Conservation (phyloP, 441 rosid genomes). For the Oxalis stricta region DNA sequence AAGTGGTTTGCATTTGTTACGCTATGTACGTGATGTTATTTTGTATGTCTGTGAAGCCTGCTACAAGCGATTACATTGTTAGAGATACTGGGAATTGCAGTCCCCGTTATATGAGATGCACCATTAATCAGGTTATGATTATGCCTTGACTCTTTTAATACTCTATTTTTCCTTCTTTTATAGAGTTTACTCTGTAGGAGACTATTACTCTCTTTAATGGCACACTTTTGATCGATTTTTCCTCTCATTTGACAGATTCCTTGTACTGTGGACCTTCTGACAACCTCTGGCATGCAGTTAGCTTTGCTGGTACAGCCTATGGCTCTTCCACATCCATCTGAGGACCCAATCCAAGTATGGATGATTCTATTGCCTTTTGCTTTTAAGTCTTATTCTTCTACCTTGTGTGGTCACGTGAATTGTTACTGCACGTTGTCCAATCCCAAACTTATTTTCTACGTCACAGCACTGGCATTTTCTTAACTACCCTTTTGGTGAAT, state of each 20-base stretch:
- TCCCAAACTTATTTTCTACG: neutral
- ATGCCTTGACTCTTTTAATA: neutral
- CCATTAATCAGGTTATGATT: slow-evolving; percentile 54
- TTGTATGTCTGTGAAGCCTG: slow-evolving; percentile 30
- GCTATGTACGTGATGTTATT: neutral
- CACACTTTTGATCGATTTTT: slow-evolving; percentile 2
- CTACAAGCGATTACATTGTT: slow-evolving; percentile 54
- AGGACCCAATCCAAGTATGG: slow-evolving; percentile 66
- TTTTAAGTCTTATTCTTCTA: neutral
- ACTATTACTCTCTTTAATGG: too few relatives aligned
- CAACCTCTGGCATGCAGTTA: slow-evolving; percentile 69
- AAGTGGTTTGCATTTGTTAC: slow-evolving; percentile 3
- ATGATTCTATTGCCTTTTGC: too few relatives aligned
- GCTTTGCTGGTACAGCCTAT: slow-evolving; percentile 64
- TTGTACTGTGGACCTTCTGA: slow-evolving; percentile 64
- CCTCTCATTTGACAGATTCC: slow-evolving; percentile 41
- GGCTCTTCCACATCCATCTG: slow-evolving; percentile 76
- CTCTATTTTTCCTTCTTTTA: neutral
- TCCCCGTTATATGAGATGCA: slow-evolving; percentile 77
- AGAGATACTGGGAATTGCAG: slow-evolving; percentile 59
- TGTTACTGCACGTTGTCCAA: neutral
- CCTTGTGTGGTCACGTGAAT: neutral
- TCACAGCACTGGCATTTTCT: neutral
- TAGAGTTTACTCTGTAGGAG: slow-evolving; percentile 1
- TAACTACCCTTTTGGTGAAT: neutral